A percentile compares a stretch with the other conserved stretches of the same genome.
phyloP scores from a whole-genome alignment of 441 rosid genomes.

The Euphorbia corollata region DNA sequence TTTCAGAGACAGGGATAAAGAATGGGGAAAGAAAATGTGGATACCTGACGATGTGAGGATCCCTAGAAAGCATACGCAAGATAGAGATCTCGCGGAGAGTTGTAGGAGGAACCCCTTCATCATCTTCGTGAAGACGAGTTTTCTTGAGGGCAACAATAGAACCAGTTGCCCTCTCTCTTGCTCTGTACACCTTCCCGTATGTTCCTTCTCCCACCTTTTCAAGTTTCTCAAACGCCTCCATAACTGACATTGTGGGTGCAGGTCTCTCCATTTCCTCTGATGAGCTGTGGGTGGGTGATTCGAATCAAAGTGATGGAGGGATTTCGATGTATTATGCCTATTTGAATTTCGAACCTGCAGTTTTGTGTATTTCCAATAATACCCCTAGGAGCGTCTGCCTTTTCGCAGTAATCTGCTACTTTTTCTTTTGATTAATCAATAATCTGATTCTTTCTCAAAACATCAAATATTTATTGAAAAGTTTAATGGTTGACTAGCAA shows the following conservation, averaged over 20 bases:
- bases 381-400: not conserved
- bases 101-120: conserved; percentile 98
- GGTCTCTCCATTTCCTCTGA: conserved; percentile 5
- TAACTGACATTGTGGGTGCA: conserved; percentile 39
- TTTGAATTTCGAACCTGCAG: conserved; percentile 38
- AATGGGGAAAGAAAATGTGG: not conserved
- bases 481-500: too few species aligned
- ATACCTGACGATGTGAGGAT: conserved; percentile 86
- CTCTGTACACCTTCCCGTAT: conserved; percentile 91
- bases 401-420: not conserved
- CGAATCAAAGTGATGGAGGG: not conserved
- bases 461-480: too few species aligned
- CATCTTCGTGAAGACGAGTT: conserved; percentile 97
- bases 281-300: not conserved
- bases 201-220: conserved; percentile 99
- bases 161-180: conserved; percentile 87
- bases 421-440: not conserved
- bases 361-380: not conserved
- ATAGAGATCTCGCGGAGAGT: conserved; percentile 98
- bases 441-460: not conserved
- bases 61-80: conserved; percentile 94
- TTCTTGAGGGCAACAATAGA: conserved; percentile 88
- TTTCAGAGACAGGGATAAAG: not conserved
- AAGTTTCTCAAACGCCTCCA: conserved; percentile 90
- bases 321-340: not conserved